phyloP scores from a whole-genome alignment of 164 flowering plant genomes.

The Akebia trifoliata region DNA sequence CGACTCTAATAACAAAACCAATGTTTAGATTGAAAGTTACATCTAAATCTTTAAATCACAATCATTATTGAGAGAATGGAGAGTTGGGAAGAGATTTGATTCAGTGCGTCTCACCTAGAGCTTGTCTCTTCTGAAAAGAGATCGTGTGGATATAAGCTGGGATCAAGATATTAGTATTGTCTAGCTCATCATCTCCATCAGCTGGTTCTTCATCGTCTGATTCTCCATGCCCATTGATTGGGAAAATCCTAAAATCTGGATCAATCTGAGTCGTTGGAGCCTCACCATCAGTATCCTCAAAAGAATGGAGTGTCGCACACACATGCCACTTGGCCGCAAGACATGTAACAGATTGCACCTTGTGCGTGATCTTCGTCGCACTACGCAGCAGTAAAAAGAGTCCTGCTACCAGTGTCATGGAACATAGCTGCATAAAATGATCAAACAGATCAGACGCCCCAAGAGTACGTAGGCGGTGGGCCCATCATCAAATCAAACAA shows the following conservation, averaged over 20 bases:
- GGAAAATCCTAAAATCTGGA: constrained; percentile 11
- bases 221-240: constrained; percentile 11
- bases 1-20: no score
- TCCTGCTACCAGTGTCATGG: constrained; percentile 62
- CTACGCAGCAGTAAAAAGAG: constrained; percentile 61
- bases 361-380: constrained; percentile 92
- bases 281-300: constrained; percentile 46
- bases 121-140: constrained; percentile 74
- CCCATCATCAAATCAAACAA: no score
- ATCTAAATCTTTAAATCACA: no score
- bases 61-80: neutral
- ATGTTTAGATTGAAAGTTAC: no score
- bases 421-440: constrained; percentile 83
- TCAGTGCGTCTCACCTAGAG: constrained; percentile 66
- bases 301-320: constrained; percentile 72
- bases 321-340: constrained; percentile 91
- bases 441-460: no score
- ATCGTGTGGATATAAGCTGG: constrained; percentile 52
- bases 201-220: constrained; percentile 42
- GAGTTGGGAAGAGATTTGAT: neutral
- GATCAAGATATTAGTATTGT: constrained; percentile 37
- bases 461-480: no score
- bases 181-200: constrained; percentile 65
- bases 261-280: constrained; percentile 29
- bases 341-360: constrained; percentile 67